A percentile compares a stretch with the other conserved stretches of the same genome.
These are phyloP conservation scores for Fusarium chaquense DNA, from an alignment of 2,329 filamentous ascomycete genomes.

Conservation along the genomic window DNA sequence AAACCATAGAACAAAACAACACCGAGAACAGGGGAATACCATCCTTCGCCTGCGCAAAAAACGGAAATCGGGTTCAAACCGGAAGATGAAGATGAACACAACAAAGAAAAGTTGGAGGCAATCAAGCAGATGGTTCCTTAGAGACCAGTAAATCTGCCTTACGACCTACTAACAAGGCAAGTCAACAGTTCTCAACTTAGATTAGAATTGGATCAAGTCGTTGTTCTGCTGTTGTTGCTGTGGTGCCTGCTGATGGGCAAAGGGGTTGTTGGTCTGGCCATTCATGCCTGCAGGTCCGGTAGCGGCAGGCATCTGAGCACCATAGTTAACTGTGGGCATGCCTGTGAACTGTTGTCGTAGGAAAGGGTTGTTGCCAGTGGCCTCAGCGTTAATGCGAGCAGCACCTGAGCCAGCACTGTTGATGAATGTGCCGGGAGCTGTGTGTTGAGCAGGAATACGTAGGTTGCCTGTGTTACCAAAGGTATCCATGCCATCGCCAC, in stretches of 20 bases:
- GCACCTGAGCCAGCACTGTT: constrained; percentile 92
- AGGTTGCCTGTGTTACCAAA: constrained; percentile 98
- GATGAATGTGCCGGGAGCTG: constrained; percentile 93
- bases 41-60: constrained; percentile 49
- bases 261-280: constrained; percentile 69
- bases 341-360: constrained; percentile 86
- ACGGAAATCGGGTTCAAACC: constrained; percentile 41
- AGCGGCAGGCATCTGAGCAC: constrained; percentile 63
- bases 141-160: constrained; percentile 10
- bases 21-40: constrained; percentile 47
- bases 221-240: constrained; percentile 64
- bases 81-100: constrained; percentile 36
- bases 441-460: constrained; percentile 96
- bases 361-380: constrained; percentile 91
- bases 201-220: constrained; percentile 74
- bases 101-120: constrained; percentile 31
- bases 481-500: constrained; percentile 94
- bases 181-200: constrained; percentile 9
- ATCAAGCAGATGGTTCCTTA: constrained; percentile 23
- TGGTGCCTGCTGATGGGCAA: constrained; percentile 58
- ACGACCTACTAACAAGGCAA: constrained; percentile 3
- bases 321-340: constrained; percentile 71
- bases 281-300: constrained; percentile 69
- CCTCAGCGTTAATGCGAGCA: constrained; percentile 74
- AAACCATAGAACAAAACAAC: constrained; percentile 42